These are phyloP conservation scores for Metschnikowia cerradonensis DNA, from an alignment of 805 yeast genomes.

Conservation along the genomic window DNA sequence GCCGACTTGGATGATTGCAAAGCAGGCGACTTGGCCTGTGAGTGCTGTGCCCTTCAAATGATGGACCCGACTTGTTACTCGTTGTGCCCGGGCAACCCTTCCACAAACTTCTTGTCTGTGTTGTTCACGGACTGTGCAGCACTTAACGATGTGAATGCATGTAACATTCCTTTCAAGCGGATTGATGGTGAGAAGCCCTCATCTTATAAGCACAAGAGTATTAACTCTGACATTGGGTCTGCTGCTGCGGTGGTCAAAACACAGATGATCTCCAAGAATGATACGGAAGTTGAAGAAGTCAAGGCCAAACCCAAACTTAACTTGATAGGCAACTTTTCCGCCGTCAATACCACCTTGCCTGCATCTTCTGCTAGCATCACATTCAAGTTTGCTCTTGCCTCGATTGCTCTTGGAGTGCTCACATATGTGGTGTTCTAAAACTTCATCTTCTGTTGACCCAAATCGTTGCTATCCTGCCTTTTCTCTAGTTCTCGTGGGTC, in stretches of 20 bases:
- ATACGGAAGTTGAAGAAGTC: not conserved
- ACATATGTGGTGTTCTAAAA: slow-evolving; percentile 4
- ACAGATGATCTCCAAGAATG: slow-evolving; percentile 1
- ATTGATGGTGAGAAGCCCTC: slow-evolving; percentile 26
- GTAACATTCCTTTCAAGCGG: slow-evolving; percentile 47
- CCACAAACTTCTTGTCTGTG: slow-evolving; percentile 44
- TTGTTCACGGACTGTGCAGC: slow-evolving; percentile 44
- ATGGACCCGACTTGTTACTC: slow-evolving; percentile 44
- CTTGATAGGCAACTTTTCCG: slow-evolving; percentile 6
- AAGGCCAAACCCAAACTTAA: slow-evolving; percentile 8
- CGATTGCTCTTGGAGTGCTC: slow-evolving; percentile 3
- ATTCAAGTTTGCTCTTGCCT: slow-evolving; percentile 2
- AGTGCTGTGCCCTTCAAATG: slow-evolving; percentile 52
- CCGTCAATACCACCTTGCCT: not conserved
- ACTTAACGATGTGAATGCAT: slow-evolving; percentile 48
- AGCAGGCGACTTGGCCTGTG: slow-evolving; percentile 53
- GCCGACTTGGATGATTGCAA: slow-evolving; percentile 46
- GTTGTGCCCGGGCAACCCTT: slow-evolving; percentile 46
- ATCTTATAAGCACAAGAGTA: slow-evolving; percentile 8
- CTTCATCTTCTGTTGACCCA: not conserved
- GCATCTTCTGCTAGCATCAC: slow-evolving; percentile 6
- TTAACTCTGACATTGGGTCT: slow-evolving; percentile 5
- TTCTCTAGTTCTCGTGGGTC: slow-evolving; percentile 20
- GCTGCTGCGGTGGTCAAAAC: slow-evolving; percentile 11
- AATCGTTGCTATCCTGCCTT: not conserved